Evolutionary conservation across 257 asterid species (phyloP).

Genomic region (Phtheirospermum japonicum): DNA sequence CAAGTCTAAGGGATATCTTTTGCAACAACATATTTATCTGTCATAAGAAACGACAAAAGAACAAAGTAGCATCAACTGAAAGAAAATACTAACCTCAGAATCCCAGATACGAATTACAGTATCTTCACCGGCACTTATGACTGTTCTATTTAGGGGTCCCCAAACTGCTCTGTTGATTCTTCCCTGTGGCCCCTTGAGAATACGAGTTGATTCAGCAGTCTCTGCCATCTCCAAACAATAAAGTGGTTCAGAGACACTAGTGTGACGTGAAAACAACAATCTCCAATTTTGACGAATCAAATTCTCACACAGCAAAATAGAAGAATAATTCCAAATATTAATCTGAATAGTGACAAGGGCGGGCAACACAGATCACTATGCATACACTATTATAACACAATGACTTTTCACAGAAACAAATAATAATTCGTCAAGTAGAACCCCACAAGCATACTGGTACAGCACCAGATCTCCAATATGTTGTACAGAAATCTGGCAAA

Average conservation of each 20-base stretch:
- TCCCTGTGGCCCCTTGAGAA: conserved; percentile 75
- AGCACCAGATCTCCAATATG: not conserved
- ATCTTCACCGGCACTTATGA: conserved; percentile 92
- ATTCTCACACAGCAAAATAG: not conserved
- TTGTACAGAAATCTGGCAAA: conserved; percentile 11
- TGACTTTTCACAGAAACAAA: not conserved
- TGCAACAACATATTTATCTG: no score
- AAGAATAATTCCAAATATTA: no score
- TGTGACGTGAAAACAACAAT: not conserved
- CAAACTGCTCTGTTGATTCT: conserved; percentile 94
- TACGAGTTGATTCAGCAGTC: conserved; percentile 58
- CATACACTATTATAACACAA: no score
- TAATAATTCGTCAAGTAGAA: not conserved
- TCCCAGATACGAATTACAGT: conserved; percentile 83
- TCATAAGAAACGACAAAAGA: no score
- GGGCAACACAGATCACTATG: no score
- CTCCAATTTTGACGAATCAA: no score
- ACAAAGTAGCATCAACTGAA: not conserved
- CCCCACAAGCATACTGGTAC: conserved; percentile 1
- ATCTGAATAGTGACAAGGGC: not conserved
- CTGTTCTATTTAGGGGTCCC: conserved; percentile 91
- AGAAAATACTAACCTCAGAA: conserved; percentile 50
- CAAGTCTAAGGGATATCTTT: no score
- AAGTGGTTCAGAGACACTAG: conserved; percentile 15
- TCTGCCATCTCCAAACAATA: conserved; percentile 42